A percentile compares a stretch with the other conserved stretches of the same genome.
Conservation (phyloP, 352 stramenopile species). For the Globisporangium yorkense region DNA sequence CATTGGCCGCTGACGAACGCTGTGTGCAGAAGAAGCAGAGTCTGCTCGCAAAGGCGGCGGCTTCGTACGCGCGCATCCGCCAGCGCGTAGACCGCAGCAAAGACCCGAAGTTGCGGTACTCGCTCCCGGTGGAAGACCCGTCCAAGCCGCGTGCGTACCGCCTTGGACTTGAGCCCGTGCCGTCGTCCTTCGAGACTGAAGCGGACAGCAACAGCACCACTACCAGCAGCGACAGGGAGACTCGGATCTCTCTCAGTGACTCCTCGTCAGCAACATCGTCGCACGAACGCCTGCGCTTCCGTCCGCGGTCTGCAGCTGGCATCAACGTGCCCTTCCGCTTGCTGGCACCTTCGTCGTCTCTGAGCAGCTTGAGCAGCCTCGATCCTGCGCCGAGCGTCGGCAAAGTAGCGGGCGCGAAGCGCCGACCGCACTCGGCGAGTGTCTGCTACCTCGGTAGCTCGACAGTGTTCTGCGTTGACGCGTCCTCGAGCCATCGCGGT, state of each 20-base stretch:
- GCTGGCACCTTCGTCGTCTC: not conserved
- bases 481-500: conserved; percentile 3
- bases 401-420: conserved; percentile 47
- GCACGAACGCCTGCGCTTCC: conserved; percentile 16
- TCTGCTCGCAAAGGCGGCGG: conserved; percentile 21
- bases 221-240: not conserved
- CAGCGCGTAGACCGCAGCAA: conserved; percentile 26
- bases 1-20: conserved; percentile 15
- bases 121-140: conserved; percentile 40
- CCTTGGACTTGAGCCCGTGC: conserved; percentile 39
- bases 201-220: conserved; percentile 8
- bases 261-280: not conserved
- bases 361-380: not conserved
- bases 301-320: conserved; percentile 27
- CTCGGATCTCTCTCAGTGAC: no score
- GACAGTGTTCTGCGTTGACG: conserved; percentile 47
- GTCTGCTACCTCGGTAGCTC: conserved; percentile 44
- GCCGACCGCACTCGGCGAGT: conserved; percentile 44
- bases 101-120: conserved; percentile 37
- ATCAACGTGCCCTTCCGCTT: conserved; percentile 10
- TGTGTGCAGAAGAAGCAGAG: conserved; percentile 25
- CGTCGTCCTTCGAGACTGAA: conserved; percentile 15
- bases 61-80: conserved; percentile 23
- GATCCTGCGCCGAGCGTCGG: conserved; percentile 7
- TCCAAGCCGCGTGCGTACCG: conserved; percentile 37